Evolutionary conservation across 1,284 basidiomycete species (phyloP), one percentile per base, ranked within the genome.

Genomic region (Cutaneotrichosporon spelunceum): DNA sequence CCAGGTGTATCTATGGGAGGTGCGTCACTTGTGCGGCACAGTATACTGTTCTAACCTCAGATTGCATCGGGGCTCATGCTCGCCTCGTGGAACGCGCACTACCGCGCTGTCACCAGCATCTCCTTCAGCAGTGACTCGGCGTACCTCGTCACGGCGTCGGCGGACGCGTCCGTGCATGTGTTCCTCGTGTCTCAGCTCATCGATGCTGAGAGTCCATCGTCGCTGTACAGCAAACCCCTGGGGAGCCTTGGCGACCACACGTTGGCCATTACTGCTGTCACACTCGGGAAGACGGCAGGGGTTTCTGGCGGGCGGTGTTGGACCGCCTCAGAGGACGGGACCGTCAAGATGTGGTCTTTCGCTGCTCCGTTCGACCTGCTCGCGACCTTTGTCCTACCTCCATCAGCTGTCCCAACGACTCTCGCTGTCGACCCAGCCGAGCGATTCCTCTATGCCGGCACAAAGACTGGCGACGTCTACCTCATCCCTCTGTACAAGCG

Each of bases 1-100:
- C 29, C 86, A 93, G 56, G 85, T 98, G 70, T 94, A 93, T 73
- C 79, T 99, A 1, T 99, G 95, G 95, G 93, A 96, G 88, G 92
- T 87, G 68, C 70, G 86, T 82, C 53, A 21, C 49, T 60, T 6
- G 27, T 21, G 1, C 13, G 14, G n/a, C 7, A 10, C 4, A 36
- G 42, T 11, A 19, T 7, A 16, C 34, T 8, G 14, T 23, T 30
- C 60, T 59, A 27, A 57, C 45, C 49, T 21, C 79, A 96, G 91
- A 83, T 93, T 69, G 83, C 89, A 2, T 95, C 93, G 4, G 95
- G 95, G 8, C 87, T 91, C 47, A 82, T 99, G 50, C 89, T 89
- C 78, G 86, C 89, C 63, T 87, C 89, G 0, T 93, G 93, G 85
- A 94, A 96, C 67, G 94, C 93, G 9, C 95, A 98, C 78, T 99